Conservation (phyloP, 805 yeast genomes). For the Yamadazyma laniorum region DNA sequence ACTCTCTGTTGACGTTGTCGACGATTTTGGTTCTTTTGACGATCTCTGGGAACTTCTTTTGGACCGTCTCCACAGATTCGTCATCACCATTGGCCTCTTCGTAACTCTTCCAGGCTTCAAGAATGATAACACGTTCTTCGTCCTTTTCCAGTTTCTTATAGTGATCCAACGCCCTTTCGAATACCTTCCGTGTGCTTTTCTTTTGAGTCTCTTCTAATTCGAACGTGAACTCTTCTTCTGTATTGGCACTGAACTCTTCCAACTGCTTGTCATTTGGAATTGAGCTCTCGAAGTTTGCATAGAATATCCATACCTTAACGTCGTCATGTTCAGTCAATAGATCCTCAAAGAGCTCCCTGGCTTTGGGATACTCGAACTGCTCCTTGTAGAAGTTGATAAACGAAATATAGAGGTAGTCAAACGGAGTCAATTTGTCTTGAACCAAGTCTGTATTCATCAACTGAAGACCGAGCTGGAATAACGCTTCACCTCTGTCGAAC, state of each 20-base stretch:
- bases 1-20: slow-evolving; percentile 51
- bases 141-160: slow-evolving; percentile 32
- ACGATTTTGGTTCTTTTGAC: slow-evolving; percentile 46
- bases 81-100: slow-evolving; percentile 61
- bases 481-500: slow-evolving; percentile 59
- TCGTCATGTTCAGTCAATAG: slow-evolving; percentile 31
- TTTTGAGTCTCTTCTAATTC: slow-evolving; percentile 51
- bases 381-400: slow-evolving; percentile 63
- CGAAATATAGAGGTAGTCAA: slow-evolving; percentile 20
- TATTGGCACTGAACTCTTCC: slow-evolving; percentile 41
- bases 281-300: slow-evolving; percentile 69
- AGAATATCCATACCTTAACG: slow-evolving; percentile 51
- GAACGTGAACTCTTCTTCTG: slow-evolving; percentile 48
- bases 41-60: slow-evolving; percentile 51
- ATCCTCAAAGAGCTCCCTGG: slow-evolving; percentile 48
- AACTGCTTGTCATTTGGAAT: slow-evolving; percentile 58
- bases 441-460: slow-evolving; percentile 23
- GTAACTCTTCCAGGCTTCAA: slow-evolving; percentile 63
- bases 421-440: slow-evolving; percentile 27
- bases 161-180: slow-evolving; percentile 49
- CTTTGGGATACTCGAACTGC: slow-evolving; percentile 53
- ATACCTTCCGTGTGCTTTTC: slow-evolving; percentile 51
- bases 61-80: slow-evolving; percentile 34
- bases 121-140: slow-evolving; percentile 49
- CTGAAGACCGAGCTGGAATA: slow-evolving; percentile 53